Percentiles rank a stretch among this genome's conserved stretches.
These are phyloP conservation scores for Phoenix dactylifera DNA, from an alignment of 176 grass and related monocot genomes.

Conservation along the genomic window DNA sequence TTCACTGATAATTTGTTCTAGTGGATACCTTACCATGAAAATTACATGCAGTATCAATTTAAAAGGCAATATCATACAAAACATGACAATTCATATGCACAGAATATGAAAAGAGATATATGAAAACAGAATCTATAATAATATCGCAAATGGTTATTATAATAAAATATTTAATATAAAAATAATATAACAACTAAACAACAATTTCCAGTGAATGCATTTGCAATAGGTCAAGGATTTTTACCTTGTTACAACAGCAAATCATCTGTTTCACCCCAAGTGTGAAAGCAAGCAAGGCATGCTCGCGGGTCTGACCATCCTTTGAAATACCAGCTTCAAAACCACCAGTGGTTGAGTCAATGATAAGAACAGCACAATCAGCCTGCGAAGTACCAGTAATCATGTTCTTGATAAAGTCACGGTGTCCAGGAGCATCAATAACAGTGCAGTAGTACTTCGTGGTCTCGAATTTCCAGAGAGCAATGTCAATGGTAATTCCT, in stretches of 20 bases:
- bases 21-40: no score
- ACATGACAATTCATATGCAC: not conserved
- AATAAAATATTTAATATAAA: no score
- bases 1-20: no score
- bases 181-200: no score
- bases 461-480: slow-evolving; percentile 72
- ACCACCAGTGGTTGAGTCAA: slow-evolving; percentile 80
- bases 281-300: slow-evolving; percentile 75
- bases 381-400: slow-evolving; percentile 80
- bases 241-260: slow-evolving; percentile 89
- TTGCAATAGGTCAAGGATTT: not conserved
- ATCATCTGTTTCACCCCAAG: slow-evolving; percentile 85
- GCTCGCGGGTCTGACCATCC: slow-evolving; percentile 74
- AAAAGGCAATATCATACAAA: no score
- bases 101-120: not conserved
- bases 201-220: no score
- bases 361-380: slow-evolving; percentile 73
- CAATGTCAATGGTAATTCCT: slow-evolving; percentile 72
- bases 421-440: slow-evolving; percentile 75
- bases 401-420: slow-evolving; percentile 91
- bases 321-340: slow-evolving; percentile 90
- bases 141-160: no score
- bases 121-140: no score
- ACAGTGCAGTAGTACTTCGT: slow-evolving; percentile 77
- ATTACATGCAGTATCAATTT: no score